Evolutionary conservation across 2,329 filamentous ascomycete species (phyloP), one percentile per base, ranked within the genome.

Genomic region (Dichotomopilus funicola): DNA sequence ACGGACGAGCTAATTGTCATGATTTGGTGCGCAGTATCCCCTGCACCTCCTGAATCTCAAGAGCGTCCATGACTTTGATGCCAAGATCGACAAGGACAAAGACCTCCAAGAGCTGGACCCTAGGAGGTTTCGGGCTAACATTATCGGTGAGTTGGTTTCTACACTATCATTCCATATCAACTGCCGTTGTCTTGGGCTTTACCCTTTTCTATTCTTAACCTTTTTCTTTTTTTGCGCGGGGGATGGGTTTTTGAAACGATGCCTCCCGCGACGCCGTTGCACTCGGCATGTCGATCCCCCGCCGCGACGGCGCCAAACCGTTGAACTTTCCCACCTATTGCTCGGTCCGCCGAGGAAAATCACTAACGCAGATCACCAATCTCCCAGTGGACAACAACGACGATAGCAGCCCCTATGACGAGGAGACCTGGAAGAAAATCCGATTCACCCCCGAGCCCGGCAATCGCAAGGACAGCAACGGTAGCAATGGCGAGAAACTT

Each of bases 391-490:
- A 59, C 40, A 54, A 56, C 51, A 56, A 52, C 12, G 49, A 61
- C 6, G 34, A 27, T 27, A 27, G 19, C 19, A 27, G 41, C 1
- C 75, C 83, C 4, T 89, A 87, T 63, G 79, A 82, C 13, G 87
- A 91, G 68, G 87, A 91, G 52, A 74, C 73, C 7, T 91, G 87
- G 87, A 84, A 81, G 59, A 74, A 72, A 34, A 75, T 89, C 40
- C 71, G 73, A 27, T 76, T 87, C 62, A 77, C 74, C 40, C 70
- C 72, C 6, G 73, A 73, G 5, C 70, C 70, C 2, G 73, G 74
- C 11, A 80, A 27, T 27, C 19, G 19, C 19, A 27, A 27, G 19
- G 19, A 27, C 2, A 27, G 19, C 19, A 27, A 27, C 19, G 19
- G 19, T 27, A 27, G 19, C 19, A 27, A 27, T 27, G 19, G 3